Base-by-base conservation (phyloP, 805 yeast species). In the Metschnikowia reukaufii region DNA sequence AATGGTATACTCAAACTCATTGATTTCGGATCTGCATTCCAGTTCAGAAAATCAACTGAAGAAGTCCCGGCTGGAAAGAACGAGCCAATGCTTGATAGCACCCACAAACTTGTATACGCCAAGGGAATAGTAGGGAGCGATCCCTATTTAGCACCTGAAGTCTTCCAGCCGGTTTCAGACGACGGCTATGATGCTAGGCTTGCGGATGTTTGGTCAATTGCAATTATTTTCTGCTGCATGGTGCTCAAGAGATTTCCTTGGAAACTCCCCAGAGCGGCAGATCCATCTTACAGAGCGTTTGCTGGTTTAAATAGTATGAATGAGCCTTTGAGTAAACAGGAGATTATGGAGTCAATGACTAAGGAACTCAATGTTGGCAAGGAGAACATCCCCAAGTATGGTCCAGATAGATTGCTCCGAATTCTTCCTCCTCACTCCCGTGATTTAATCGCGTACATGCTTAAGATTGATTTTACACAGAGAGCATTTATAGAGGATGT, bases 91-190 rank as follows among this genome's bases (percentile, higher is more conserved):
- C 48, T 45, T 21, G 48, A 45, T 17, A 15, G 20, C n/a, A 39
- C 44, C 7, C 78, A 75, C 45, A 76, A 81, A 18, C 81, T 86
- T 15, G 52, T 63, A 2, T 71, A 76, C 48, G 90, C 96, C 0
- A 76, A 79, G 35, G 98, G 98, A 13, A 79, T 92, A 18, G 96
- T 92, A 10, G 99, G 99, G 13, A 86, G 96, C 1, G 99, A 92
- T 65, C 98, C 99, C 2, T 92, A 92, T 61, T 70, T 92, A 51
- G 94, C 97, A 0, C 98, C 98, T 0, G 99, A 92, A 64, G 91
- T 92, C 36, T 75, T 92, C 46, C 63, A 60, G 43, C 67, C 66
- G 4, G 40, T 21, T 13, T 44, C 59, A 18, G 62, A 60, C 20
- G 50, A 55, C 18, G 76, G 75, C 2, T 92, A 92, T 64, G 97